phyloP scores from a whole-genome alignment of 768 basidiomycete species.

The Trametes elegans region DNA sequence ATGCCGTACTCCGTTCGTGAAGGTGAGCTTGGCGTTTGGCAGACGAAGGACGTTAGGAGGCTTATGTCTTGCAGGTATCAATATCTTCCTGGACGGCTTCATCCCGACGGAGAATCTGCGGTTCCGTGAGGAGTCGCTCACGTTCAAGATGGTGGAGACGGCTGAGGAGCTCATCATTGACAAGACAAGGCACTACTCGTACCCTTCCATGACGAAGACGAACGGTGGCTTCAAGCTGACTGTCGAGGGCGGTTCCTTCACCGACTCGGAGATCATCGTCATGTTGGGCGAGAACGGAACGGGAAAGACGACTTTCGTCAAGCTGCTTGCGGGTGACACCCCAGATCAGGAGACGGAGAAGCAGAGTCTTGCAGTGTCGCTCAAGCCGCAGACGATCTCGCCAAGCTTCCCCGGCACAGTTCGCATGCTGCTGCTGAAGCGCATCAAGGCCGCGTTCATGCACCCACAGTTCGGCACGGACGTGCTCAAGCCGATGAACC shows the following conservation, averaged over 20 bases:
- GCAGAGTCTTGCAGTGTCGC: constrained; percentile 80
- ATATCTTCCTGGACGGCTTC: constrained; percentile 98
- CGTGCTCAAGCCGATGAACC: constrained; percentile 94
- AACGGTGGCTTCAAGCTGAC: constrained; percentile 94
- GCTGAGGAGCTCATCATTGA: constrained; percentile 87
- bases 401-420: constrained; percentile 98
- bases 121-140: constrained; percentile 92
- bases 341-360: constrained; percentile 86
- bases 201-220: constrained; percentile 97
- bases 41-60: background rate
- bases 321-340: constrained; percentile 88
- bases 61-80: constrained; percentile 66
- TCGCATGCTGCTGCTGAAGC: constrained; percentile 89
- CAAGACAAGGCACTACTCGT: constrained; percentile 86
- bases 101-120: constrained; percentile 98
- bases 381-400: constrained; percentile 98
- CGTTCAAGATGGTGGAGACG: constrained; percentile 97
- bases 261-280: constrained; percentile 99
- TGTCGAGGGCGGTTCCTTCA: constrained; percentile 86
- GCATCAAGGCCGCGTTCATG: constrained; percentile 95
- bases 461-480: constrained; percentile 99
- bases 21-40: constrained; percentile 47
- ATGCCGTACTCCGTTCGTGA: constrained; percentile 98
- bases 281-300: constrained; percentile 99
- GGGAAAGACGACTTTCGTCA: constrained; percentile 98